Evolutionary conservation across 495 filamentous ascomycete genomes (phyloP), one percentile per base, ranked within the genome.

Genomic region (Podospora didyma): DNA sequence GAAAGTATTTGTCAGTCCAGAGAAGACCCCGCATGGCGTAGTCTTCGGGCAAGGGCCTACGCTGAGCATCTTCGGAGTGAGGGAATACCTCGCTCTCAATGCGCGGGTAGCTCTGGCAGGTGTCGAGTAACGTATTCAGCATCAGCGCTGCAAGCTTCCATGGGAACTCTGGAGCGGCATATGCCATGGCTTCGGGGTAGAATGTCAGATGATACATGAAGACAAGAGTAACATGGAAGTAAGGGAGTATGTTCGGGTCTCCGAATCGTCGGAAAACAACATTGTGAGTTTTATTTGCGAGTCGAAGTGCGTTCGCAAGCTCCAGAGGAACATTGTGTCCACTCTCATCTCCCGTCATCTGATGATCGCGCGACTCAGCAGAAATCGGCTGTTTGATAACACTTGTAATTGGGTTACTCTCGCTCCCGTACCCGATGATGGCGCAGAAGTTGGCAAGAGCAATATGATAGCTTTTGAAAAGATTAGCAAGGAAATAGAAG

Each of bases 31-130:
- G 81, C 53, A 96, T 83, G 0, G 85, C 75, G 57, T 84, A 96
- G 59, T 98, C 94, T 59, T 97, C 94, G 0, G 90, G 86, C 0
- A 96, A 66, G 4, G 90, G 90, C n/a, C 81, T 7, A 63, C 73
- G 7, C 51, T 53, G 46, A 14, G 74, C 79, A 42, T 84, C 79
- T 2, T 83, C 75, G 6, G 76, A 65, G 46, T 65, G 58, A 0
- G 82, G 86, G 46, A 89, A 87, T 0, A 61, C 59, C 35, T 77
- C 64, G 26, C 65, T 63, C 47, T 84, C 80, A 31, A 86, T 73
- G 1, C 77, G 76, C 12, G 67, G 57, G 46, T 75, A 72, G 14
- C 64, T 68, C 16, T 77, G 70, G 17, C 63, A 75, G 3, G 71
- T 72, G 7, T 73, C 61, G 17, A 75, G 60, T 10, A 94, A 73